Percentiles rank a stretch among this genome's conserved stretches.
These are phyloP conservation scores for Boletus hoseneyae DNA, from an alignment of 1,284 basidiomycete genomes.

Conservation along the genomic window DNA sequence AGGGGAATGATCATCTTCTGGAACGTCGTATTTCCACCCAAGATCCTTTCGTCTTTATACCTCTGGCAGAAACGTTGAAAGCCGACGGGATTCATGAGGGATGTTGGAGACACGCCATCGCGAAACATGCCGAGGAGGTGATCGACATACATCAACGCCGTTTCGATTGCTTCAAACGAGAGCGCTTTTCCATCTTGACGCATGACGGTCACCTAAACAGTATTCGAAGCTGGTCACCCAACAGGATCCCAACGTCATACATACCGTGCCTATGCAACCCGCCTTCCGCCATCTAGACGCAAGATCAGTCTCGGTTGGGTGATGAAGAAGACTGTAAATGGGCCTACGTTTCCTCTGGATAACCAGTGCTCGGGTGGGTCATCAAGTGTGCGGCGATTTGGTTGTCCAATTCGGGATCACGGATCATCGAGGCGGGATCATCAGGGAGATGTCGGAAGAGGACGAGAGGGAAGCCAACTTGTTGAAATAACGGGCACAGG, in stretches of 20 bases:
- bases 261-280: conserved; percentile 26
- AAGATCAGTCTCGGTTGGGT: neutral
- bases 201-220: conserved; percentile 25
- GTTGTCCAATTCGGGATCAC: conserved; percentile 25
- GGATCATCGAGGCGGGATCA: conserved; percentile 14
- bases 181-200: conserved; percentile 24
- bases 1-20: conserved; percentile 14
- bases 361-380: conserved; percentile 18
- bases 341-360: conserved; percentile 17
- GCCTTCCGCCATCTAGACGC: conserved; percentile 22
- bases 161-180: conserved; percentile 27
- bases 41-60: conserved; percentile 20
- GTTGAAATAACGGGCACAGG: conserved; percentile 17
- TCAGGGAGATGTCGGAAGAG: conserved; percentile 17
- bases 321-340: too few species aligned
- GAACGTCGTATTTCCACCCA: conserved; percentile 13
- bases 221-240: neutral
- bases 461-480: conserved; percentile 28
- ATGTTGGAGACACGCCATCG: conserved; percentile 15
- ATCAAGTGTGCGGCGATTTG: conserved; percentile 24
- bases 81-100: conserved; percentile 18
- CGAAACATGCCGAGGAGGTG: conserved; percentile 21
- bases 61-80: conserved; percentile 25
- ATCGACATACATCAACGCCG: conserved; percentile 26
- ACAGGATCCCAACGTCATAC: neutral